Conservation (phyloP, 2,329 filamentous ascomycete genomes). For the Neurospora crassa region DNA sequence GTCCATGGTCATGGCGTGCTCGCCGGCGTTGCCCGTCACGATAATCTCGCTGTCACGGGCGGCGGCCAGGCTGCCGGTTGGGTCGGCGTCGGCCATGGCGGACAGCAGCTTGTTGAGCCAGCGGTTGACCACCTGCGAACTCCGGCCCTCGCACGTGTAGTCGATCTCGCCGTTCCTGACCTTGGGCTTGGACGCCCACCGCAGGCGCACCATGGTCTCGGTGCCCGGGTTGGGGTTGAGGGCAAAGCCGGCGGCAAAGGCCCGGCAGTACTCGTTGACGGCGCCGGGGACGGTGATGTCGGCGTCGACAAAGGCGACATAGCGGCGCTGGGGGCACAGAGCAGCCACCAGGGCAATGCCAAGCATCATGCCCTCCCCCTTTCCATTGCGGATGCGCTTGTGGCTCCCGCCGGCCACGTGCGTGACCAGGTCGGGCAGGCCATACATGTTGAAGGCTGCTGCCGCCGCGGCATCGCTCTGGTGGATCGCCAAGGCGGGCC, state of each 20-base stretch:
- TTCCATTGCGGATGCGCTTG: slow-evolving; percentile 19
- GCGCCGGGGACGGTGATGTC: slow-evolving; percentile 23
- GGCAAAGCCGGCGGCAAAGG: slow-evolving; percentile 23
- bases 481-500: slow-evolving; percentile 20
- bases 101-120: slow-evolving; percentile 22
- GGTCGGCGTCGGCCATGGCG: background rate
- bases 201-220: slow-evolving; percentile 24
- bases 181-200: slow-evolving; percentile 25
- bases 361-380: slow-evolving; percentile 25
- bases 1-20: slow-evolving; percentile 27
- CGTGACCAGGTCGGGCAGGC: slow-evolving; percentile 17
- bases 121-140: slow-evolving; percentile 22
- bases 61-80: background rate
- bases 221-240: slow-evolving; percentile 10
- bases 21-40: slow-evolving; percentile 24
- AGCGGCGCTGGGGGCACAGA: slow-evolving; percentile 13
- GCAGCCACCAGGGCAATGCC: slow-evolving; percentile 22
- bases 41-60: slow-evolving; percentile 13
- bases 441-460: slow-evolving; percentile 14
- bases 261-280: slow-evolving; percentile 24
- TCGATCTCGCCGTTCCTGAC: slow-evolving; percentile 16
- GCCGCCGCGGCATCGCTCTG: slow-evolving; percentile 21
- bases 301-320: slow-evolving; percentile 26
- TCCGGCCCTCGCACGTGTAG: slow-evolving; percentile 21
- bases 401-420: slow-evolving; percentile 4